Evolutionary conservation across 1,284 basidiomycete genomes (phyloP).

Genomic region (Rhodotorula sp.): DNA sequence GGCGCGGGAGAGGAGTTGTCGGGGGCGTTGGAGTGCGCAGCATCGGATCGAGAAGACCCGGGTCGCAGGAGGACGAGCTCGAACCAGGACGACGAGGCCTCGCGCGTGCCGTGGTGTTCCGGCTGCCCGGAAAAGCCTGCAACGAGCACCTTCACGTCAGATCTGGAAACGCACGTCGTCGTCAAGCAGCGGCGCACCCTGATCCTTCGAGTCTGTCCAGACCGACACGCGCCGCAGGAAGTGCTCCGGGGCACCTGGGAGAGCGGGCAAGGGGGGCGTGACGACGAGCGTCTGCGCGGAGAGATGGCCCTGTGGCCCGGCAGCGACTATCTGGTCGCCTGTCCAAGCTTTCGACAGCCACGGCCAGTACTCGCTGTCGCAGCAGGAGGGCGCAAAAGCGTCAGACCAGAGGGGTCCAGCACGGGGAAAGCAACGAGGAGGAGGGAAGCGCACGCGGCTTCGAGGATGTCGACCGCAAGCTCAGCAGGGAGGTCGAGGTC

Average conservation of each 20-base stretch:
- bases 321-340: background rate
- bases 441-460: conserved; percentile 14
- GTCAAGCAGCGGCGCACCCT: conserved; percentile 11
- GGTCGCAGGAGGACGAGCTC: conserved; percentile 18
- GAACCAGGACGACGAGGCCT: conserved; percentile 33
- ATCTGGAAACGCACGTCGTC: background rate
- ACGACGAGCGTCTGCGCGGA: background rate
- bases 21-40: background rate
- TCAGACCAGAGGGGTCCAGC: too few species aligned
- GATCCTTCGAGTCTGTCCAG: conserved; percentile 27
- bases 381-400: background rate
- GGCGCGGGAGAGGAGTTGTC: background rate
- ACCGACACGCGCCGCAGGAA: conserved; percentile 1
- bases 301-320: conserved; percentile 5
- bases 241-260: background rate
- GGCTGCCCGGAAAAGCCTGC: conserved; percentile 27
- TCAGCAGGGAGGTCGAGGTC: conserved; percentile 11
- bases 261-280: conserved; percentile 1
- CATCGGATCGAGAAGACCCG: background rate
- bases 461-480: conserved; percentile 15
- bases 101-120: conserved; percentile 23
- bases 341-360: background rate
- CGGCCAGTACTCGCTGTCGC: conserved; percentile 20
- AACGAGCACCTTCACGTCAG: background rate
- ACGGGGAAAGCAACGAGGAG: too few species aligned